A percentile compares a stretch with the other conserved stretches of the same genome.
Evolutionary conservation across 371 early-diverging fungal species (phyloP).

Genomic region (Mortierella sp.): DNA sequence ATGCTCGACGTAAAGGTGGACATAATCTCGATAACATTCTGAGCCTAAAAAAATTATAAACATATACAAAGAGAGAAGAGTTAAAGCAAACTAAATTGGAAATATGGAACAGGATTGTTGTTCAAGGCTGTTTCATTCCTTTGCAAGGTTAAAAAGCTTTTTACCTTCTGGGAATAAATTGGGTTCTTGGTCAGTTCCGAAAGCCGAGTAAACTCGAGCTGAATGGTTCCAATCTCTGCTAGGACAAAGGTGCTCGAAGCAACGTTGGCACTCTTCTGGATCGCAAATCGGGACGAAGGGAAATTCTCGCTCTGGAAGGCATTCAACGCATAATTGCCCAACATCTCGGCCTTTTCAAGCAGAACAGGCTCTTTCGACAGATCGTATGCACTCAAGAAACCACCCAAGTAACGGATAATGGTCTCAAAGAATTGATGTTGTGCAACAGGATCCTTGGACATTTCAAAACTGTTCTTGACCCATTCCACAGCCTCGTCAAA

Average conservation of each 20-base stretch:
- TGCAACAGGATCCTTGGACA: slow-evolving; percentile 52
- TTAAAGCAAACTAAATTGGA: background rate
- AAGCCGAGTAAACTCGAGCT: slow-evolving; percentile 88
- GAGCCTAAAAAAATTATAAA: slow-evolving; percentile 51
- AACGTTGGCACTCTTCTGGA: slow-evolving; percentile 3
- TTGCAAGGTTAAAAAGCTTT: no score
- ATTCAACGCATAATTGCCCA: slow-evolving; percentile 62
- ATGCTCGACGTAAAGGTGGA: slow-evolving; percentile 60
- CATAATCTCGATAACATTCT: slow-evolving; percentile 59
- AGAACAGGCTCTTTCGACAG: slow-evolving; percentile 63
- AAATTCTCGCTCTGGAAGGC: slow-evolving; percentile 33
- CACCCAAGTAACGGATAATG: slow-evolving; percentile 91
- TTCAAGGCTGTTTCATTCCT: no score
- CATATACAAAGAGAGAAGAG: background rate
- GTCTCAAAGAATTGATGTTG: slow-evolving; percentile 79
- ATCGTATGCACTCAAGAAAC: slow-evolving; percentile 84
- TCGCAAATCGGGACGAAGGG: slow-evolving; percentile 22
- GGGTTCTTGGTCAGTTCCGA: slow-evolving; percentile 75
- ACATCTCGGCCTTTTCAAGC: slow-evolving; percentile 65
- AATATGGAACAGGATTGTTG: background rate
- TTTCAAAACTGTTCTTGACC: slow-evolving; percentile 60
- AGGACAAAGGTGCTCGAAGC: slow-evolving; percentile 45
- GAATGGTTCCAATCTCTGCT: slow-evolving; percentile 89
- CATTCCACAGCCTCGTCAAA: slow-evolving; percentile 68
- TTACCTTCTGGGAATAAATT: slow-evolving; percentile 67